Base-by-base conservation (phyloP, 2,329 filamentous ascomycete genomes). In the Pseudocercospora macadamiae region DNA sequence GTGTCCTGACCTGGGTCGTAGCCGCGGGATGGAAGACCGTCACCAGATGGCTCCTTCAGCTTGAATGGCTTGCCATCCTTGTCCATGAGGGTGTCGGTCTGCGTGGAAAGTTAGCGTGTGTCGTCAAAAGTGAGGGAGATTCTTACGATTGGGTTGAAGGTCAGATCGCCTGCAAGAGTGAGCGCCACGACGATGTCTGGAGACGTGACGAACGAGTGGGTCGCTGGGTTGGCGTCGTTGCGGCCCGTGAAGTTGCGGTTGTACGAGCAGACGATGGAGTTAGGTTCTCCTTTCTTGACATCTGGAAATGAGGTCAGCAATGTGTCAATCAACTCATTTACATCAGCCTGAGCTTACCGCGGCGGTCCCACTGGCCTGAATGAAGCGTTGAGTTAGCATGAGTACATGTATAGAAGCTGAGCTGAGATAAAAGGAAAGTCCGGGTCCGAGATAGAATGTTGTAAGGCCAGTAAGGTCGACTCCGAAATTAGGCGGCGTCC, bases 201-300 rank as follows among this genome's bases (percentile, higher is more conserved):
- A 5, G 91, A 96, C 65, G 92, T 89, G 67, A 96, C 92, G 77
- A 96, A 96, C 59, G 91, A 91, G 82, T 96, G 92, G 52, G 92
- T 96, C 55, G 91, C 91, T 37, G 92, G 92, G 84, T 96, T 97
- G 68, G 90, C 92, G 70, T 96, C 93, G 78, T 97, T 97, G 75
- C 95, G 91, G 67, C 93, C 93, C 62, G 93, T 97, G 83, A 99
- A 97, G 87, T 99, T 97, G 80, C 95, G 92, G 89, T 99, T 99
- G 88, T 97, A 99, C 25, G 95, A 97, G 47, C 93, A 97, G 75
- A 99, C 83, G 76, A 99, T 99, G 5, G 92, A 96, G 87, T 99
- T 99, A 72, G 92, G 82, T 70, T 90, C 88, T 67, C 93, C 93
- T 86, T 97, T 97, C 85, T 93, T 89, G 57, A 97, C 91, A 70